Percentiles rank a stretch among this genome's conserved stretches.
Conservation (phyloP, 106 monocot species). For the Dioscorea dumetorum region DNA sequence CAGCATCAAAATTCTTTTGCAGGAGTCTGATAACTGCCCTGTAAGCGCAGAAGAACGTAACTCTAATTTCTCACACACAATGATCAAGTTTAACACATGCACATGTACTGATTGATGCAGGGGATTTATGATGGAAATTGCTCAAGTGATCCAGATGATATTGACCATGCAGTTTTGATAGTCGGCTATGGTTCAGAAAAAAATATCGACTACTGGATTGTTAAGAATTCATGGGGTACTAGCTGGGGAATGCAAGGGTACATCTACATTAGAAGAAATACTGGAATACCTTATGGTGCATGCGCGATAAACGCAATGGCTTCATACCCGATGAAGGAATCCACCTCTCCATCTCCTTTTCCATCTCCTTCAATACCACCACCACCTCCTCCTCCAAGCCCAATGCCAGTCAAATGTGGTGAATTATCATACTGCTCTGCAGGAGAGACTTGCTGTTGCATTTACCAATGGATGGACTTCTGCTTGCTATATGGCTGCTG, state of each 20-base stretch:
- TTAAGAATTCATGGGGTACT: constrained; percentile 47
- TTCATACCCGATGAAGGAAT: constrained; percentile 40
- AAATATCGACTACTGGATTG: constrained; percentile 40
- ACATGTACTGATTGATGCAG: constrained; percentile 1
- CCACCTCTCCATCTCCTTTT: constrained; percentile 11
- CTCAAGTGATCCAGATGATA: constrained; percentile 38
- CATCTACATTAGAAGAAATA: constrained; percentile 36
- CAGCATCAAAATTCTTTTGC: neutral
- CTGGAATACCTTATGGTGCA: constrained; percentile 25
- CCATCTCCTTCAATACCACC: constrained; percentile 20
- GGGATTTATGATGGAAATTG: constrained; percentile 48
- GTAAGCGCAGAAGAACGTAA: no score
- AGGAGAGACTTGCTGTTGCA: constrained; percentile 50
- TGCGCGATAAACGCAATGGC: constrained; percentile 48
- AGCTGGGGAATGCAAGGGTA: constrained; percentile 47
- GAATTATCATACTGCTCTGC: constrained; percentile 25
- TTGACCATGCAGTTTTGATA: constrained; percentile 46
- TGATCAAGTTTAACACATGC: no score
- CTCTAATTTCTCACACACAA: no score
- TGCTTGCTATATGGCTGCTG: constrained; percentile 47
- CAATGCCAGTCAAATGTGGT: constrained; percentile 29
- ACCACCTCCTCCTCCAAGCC: constrained; percentile 20
- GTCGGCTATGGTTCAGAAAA: constrained; percentile 38
- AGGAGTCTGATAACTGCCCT: neutral
- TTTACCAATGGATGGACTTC: constrained; percentile 15